These are phyloP conservation scores for Phytophthora hibernalis DNA, from an alignment of 352 stramenopile genomes.

Conservation along the genomic window DNA sequence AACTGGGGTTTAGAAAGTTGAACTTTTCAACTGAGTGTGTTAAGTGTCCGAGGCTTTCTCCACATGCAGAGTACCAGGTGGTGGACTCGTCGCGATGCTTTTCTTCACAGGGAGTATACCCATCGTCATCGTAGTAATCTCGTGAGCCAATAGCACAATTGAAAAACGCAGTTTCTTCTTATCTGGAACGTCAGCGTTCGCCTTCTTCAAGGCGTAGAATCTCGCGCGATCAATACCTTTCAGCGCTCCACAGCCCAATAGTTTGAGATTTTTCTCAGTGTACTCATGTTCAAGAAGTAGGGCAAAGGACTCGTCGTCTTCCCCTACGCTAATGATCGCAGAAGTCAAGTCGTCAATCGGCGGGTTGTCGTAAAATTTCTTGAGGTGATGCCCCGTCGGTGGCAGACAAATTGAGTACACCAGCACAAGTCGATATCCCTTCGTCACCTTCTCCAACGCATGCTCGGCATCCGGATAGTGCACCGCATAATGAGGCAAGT, in stretches of 20 bases:
- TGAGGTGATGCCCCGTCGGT: neutral
- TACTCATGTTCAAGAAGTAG: conserved; percentile 19
- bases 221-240: conserved; percentile 26
- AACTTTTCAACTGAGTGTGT: neutral
- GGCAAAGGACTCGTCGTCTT: conserved; percentile 36
- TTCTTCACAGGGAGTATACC: conserved; percentile 5
- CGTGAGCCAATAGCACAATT: conserved; percentile 15
- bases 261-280: neutral
- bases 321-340: neutral
- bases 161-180: conserved; percentile 17
- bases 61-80: conserved; percentile 15
- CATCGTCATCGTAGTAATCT: conserved; percentile 22
- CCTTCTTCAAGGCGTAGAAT: conserved; percentile 19
- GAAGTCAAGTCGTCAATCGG: too few relatives aligned
- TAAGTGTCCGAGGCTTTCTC: neutral
- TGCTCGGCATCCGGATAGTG: conserved; percentile 36
- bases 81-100: conserved; percentile 13
- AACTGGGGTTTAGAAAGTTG: conserved; percentile 24
- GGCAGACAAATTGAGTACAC: conserved; percentile 36
- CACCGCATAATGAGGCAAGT: conserved; percentile 18
- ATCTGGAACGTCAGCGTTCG: conserved; percentile 8
- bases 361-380: too few relatives aligned
- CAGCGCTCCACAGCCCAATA: conserved; percentile 17
- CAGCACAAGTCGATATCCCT: conserved; percentile 23
- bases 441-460: conserved; percentile 21